Conservation (phyloP, 2,329 filamentous ascomycete genomes). For the Teratosphaeria epicoccoides region DNA sequence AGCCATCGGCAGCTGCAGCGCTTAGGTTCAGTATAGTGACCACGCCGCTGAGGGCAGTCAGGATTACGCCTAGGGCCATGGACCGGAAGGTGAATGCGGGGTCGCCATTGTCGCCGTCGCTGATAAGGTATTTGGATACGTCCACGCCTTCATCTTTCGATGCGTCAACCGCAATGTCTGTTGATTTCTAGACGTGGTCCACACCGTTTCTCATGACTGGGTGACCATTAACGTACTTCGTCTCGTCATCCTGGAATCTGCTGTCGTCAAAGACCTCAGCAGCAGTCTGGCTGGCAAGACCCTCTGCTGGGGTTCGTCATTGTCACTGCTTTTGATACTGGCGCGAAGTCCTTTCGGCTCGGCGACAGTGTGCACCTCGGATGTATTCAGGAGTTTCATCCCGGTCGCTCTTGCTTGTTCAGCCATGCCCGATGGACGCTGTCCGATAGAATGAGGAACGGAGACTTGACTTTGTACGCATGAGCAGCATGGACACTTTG, state of each 20-base stretch:
- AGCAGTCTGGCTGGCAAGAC: not conserved
- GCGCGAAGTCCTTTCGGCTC: not conserved
- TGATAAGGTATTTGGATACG: not conserved
- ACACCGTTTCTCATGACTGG: not conserved
- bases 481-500: no score
- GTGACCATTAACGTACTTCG: not conserved
- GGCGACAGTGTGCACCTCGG: not conserved
- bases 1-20: not conserved
- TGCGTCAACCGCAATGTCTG: not conserved
- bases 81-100: slow-evolving; percentile 31
- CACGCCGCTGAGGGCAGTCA: slow-evolving; percentile 25
- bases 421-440: not conserved
- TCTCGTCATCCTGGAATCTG: not conserved
- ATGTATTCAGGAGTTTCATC: not conserved
- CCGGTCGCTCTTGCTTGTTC: not conserved
- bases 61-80: slow-evolving; percentile 26
- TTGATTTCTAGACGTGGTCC: not conserved
- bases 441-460: no score
- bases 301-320: not conserved
- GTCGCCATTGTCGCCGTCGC: not conserved
- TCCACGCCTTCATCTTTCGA: not conserved
- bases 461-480: no score
- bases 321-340: not conserved
- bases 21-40: slow-evolving; percentile 19
- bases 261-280: not conserved